Evolutionary conservation across 495 filamentous ascomycete genomes (phyloP).

Genomic region (Pyrenopolyporus hunteri): DNA sequence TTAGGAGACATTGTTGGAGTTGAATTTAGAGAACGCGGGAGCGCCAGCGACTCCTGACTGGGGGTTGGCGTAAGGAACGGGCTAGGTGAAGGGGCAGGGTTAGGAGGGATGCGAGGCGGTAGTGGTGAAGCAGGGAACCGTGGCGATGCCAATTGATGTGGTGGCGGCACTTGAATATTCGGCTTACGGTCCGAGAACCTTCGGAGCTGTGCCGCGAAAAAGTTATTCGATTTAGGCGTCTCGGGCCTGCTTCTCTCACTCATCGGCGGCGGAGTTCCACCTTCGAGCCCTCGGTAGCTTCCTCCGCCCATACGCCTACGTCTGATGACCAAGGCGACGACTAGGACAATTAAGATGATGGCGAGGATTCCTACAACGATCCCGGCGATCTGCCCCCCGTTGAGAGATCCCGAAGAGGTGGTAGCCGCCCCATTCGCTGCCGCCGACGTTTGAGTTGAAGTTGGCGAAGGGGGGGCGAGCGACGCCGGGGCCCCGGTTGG

Average conservation of each 20-base stretch:
- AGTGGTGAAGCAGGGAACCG: constrained; percentile 7
- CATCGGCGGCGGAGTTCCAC: constrained; percentile 48
- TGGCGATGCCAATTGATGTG: constrained; percentile 20
- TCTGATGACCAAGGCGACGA: constrained; percentile 49
- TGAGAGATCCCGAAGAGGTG: constrained; percentile 33
- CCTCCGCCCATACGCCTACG: constrained; percentile 47
- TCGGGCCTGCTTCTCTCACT: constrained; percentile 38
- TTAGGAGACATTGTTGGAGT: constrained; percentile 23
- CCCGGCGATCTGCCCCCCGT: constrained; percentile 51
- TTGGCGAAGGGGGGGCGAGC: constrained; percentile 12
- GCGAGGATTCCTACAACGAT: constrained; percentile 59
- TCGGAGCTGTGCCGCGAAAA: constrained; percentile 21
- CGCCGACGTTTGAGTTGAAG: constrained; percentile 16
- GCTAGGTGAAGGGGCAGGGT: constrained; percentile 26
- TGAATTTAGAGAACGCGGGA: constrained; percentile 43
- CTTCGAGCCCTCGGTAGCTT: constrained; percentile 46
- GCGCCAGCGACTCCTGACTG: constrained; percentile 45
- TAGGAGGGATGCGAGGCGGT: constrained; percentile 18
- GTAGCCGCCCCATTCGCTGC: constrained; percentile 6
- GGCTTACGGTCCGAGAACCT: constrained; percentile 14
- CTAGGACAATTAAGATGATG: no score
- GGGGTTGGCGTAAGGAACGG: constrained; percentile 25
- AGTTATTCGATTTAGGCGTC: constrained; percentile 20
- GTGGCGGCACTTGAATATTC: constrained; percentile 8
- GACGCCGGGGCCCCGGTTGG: constrained; percentile 32